A percentile compares a stretch with the other conserved stretches of the same genome.
These are phyloP conservation scores for Fusarium temperatum DNA, from an alignment of 2,329 filamentous ascomycete genomes.

Conservation along the genomic window DNA sequence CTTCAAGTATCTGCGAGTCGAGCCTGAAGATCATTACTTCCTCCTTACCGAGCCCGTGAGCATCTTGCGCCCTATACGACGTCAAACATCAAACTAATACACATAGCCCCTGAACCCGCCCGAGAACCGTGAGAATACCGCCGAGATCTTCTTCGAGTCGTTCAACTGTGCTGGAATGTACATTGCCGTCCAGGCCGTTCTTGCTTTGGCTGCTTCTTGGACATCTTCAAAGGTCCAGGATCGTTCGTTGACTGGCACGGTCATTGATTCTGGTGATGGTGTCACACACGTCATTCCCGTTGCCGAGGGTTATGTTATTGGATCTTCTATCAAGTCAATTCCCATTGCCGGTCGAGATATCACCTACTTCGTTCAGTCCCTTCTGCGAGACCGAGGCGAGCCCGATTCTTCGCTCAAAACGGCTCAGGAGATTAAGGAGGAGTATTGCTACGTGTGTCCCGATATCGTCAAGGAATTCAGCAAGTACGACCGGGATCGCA, in stretches of 20 bases:
- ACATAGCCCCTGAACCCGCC: conserved; percentile 91
- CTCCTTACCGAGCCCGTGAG: conserved; percentile 94
- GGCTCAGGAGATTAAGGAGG: conserved; percentile 97
- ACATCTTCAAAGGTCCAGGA: conserved; percentile 98
- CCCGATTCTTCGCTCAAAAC: conserved; percentile 97
- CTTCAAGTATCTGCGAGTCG: conserved; percentile 98
- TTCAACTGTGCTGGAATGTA: conserved; percentile 99
- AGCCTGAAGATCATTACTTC: conserved; percentile 99
- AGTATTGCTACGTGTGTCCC: conserved; percentile 97
- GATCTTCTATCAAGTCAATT: conserved; percentile 98
- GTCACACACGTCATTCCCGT: conserved; percentile 99
- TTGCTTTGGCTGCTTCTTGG: conserved; percentile 97
- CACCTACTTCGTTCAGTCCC: conserved; percentile 97
- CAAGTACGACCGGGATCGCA: conserved; percentile 91
- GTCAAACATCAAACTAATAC: conserved; percentile 16
- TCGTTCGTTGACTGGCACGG: conserved; percentile 93
- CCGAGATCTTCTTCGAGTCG: conserved; percentile 99
- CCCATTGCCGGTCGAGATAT: conserved; percentile 98
- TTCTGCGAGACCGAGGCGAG: conserved; percentile 95
- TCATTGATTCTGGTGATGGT: conserved; percentile 98
- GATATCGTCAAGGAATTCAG: conserved; percentile 99
- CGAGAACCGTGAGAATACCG: conserved; percentile 98
- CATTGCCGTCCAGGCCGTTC: conserved; percentile 96
- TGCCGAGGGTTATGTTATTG: conserved; percentile 98
- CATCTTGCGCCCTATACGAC: conserved; percentile 10